Base-by-base conservation (phyloP, 495 filamentous ascomycete genomes). In the Cryomyces antarcticus region DNA sequence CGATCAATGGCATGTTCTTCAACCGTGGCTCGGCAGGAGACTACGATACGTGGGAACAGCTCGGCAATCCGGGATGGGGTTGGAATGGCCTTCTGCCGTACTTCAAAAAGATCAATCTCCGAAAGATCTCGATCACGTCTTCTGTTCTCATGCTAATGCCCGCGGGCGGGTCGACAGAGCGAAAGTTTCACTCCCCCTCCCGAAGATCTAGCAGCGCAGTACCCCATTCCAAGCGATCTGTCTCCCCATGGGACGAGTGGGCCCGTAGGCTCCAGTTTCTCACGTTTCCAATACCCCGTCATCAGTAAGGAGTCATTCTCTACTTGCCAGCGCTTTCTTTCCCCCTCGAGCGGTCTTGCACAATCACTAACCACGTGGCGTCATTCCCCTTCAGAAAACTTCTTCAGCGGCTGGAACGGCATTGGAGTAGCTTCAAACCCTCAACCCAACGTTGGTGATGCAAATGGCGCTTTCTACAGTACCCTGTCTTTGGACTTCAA, bases 341-440 rank as follows among this genome's bases (percentile, higher is more conserved):
- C 38, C 12, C 0, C 11, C 9, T 43, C 30, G 11, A 17, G 40
- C 9, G 10, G 27, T n/a, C n/a, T n/a, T n/a, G n/a, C n/a, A n/a
- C n/a, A n/a, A n/a, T n/a, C n/a, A n/a, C n/a, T n/a, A n/a, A n/a
- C n/a, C n/a, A n/a, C n/a, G n/a, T n/a, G n/a, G n/a, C n/a, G n/a
- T n/a, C n/a, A n/a, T n/a, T n/a, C n/a, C n/a, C n/a, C n/a, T n/a
- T 6, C 49, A 73, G 70, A 57, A 35, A 63, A 68, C 48, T 73
- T 72, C 47, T 64, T 73, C 44, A 48, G 53, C 10, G 70, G 60
- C 6, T 43, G 70, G 49, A 64, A 65, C 39, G 46, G 62, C 42
- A 57, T 75, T 5, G 71, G 70, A 13, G 56, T 75, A 30, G 59
- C 65, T 0, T 52, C 58, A 9, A 58, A 60, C 7, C 50, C 55